Evolutionary conservation across 31 red algal genomes (phyloP).

Genomic region (Endocladia muricata): DNA sequence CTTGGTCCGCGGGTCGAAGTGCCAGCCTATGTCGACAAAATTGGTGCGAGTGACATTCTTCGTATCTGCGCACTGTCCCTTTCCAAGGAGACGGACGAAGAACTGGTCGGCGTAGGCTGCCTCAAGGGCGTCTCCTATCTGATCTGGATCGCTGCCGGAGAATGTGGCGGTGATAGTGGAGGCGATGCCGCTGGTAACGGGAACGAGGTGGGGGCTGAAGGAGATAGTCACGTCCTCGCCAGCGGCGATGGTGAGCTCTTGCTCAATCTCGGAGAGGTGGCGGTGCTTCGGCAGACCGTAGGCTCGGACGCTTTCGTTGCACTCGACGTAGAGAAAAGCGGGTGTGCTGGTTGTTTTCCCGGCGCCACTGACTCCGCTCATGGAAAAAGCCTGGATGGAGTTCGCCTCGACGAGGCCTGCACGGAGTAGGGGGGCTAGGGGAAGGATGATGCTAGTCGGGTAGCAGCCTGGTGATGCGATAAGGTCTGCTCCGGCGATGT

Average conservation of each 20-base stretch:
- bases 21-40: slow-evolving; percentile 71
- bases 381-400: slow-evolving; percentile 96
- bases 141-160: slow-evolving; percentile 31
- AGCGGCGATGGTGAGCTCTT: slow-evolving; percentile 78
- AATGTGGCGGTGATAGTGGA: slow-evolving; percentile 79
- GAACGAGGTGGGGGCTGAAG: slow-evolving; percentile 97
- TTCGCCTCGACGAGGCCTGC: slow-evolving; percentile 51
- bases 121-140: slow-evolving; percentile 44
- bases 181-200: slow-evolving; percentile 89
- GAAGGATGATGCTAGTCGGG: slow-evolving; percentile 86
- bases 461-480: slow-evolving; percentile 98
- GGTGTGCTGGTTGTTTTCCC: slow-evolving; percentile 84
- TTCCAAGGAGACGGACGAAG: slow-evolving; percentile 86
- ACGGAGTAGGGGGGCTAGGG: slow-evolving; percentile 76
- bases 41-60: slow-evolving; percentile 87
- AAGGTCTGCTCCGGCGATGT: slow-evolving; percentile 74
- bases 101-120: slow-evolving; percentile 69
- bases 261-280: slow-evolving; percentile 97
- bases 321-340: slow-evolving; percentile 83
- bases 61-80: slow-evolving; percentile 76
- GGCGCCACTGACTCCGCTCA: slow-evolving; percentile 91
- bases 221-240: slow-evolving; percentile 51
- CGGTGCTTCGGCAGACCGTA: slow-evolving; percentile 91
- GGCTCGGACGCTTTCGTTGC: slow-evolving; percentile 80
- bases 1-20: slow-evolving; percentile 59